Evolutionary conservation across 306 rosid species (phyloP).

Genomic region (Abrus precatorius): DNA sequence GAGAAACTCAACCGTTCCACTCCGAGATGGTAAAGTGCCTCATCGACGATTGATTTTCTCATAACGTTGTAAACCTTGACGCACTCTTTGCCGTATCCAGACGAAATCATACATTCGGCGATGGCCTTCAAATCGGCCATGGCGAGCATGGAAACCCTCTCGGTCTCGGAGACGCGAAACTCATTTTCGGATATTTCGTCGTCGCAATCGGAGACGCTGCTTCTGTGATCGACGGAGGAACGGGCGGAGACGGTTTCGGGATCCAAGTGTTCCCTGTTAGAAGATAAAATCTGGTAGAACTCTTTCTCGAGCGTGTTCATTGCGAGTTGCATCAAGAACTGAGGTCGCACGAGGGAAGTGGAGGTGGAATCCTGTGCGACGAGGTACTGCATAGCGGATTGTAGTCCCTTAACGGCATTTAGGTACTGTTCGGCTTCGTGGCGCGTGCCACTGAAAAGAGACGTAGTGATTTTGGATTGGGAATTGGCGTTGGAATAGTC

Average conservation of each 20-base stretch:
- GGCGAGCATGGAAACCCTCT: conserved; percentile 56
- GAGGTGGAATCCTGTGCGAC: conserved; percentile 55
- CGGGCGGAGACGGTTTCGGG: conserved; percentile 67
- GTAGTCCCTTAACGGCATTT: conserved; percentile 66
- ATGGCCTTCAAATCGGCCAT: conserved; percentile 76
- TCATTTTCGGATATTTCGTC: conserved; percentile 68
- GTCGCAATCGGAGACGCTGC: conserved; percentile 67
- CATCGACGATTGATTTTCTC: conserved; percentile 79
- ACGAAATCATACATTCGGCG: conserved; percentile 73
- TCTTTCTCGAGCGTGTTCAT: conserved; percentile 83
- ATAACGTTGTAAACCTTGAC: conserved; percentile 59
- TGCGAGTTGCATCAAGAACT: conserved; percentile 77
- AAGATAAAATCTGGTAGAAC: conserved; percentile 59
- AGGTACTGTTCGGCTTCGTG: conserved; percentile 71
- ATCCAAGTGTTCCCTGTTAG: conserved; percentile 60
- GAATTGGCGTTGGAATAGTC: conserved; percentile 25
- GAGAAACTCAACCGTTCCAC: conserved; percentile 59
- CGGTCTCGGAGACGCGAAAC: conserved; percentile 53
- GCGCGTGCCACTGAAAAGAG: conserved; percentile 68
- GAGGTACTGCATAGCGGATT: conserved; percentile 72
- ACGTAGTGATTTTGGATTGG: conserved; percentile 16
- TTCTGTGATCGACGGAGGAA: conserved; percentile 46
- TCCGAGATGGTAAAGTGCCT: conserved; percentile 73
- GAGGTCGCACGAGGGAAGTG: conserved; percentile 59
- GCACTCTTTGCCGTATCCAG: conserved; percentile 81